Conservation (phyloP, 495 filamentous ascomycete genomes). For the Penicillium canariense region DNA sequence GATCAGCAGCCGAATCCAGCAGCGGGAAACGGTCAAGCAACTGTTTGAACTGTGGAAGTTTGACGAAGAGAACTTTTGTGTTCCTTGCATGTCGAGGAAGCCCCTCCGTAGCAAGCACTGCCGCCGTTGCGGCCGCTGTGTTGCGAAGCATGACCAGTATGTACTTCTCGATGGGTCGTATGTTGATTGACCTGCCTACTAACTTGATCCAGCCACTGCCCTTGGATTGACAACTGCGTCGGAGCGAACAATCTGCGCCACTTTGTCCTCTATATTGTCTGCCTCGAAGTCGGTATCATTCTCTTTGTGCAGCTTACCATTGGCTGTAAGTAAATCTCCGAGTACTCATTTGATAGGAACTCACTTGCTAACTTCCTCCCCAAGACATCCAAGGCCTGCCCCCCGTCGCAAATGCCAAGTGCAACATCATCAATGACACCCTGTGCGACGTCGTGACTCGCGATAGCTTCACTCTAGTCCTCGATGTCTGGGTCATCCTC, state of each 20-base stretch:
- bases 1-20: slow-evolving; percentile 78
- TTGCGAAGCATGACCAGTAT: slow-evolving; percentile 97
- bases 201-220: slow-evolving; percentile 76
- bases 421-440: slow-evolving; percentile 70
- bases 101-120: slow-evolving; percentile 96
- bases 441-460: slow-evolving; percentile 72
- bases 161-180: slow-evolving; percentile 26
- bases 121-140: slow-evolving; percentile 81
- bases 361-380: slow-evolving; percentile 13
- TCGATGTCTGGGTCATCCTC: slow-evolving; percentile 71
- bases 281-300: slow-evolving; percentile 70
- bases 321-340: slow-evolving; percentile 46
- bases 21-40: slow-evolving; percentile 82
- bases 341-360: not conserved
- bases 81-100: slow-evolving; percentile 86
- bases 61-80: slow-evolving; percentile 91
- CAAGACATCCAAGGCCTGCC: slow-evolving; percentile 58
- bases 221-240: slow-evolving; percentile 96
- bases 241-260: slow-evolving; percentile 93
- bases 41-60: slow-evolving; percentile 82
- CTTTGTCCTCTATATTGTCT: slow-evolving; percentile 85
- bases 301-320: slow-evolving; percentile 54
- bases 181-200: slow-evolving; percentile 26
- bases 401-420: slow-evolving; percentile 48
- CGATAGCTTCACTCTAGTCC: slow-evolving; percentile 79